Evolutionary conservation across 2,329 filamentous ascomycete genomes (phyloP).

Genomic region (Gaeumannomyces tritici): DNA sequence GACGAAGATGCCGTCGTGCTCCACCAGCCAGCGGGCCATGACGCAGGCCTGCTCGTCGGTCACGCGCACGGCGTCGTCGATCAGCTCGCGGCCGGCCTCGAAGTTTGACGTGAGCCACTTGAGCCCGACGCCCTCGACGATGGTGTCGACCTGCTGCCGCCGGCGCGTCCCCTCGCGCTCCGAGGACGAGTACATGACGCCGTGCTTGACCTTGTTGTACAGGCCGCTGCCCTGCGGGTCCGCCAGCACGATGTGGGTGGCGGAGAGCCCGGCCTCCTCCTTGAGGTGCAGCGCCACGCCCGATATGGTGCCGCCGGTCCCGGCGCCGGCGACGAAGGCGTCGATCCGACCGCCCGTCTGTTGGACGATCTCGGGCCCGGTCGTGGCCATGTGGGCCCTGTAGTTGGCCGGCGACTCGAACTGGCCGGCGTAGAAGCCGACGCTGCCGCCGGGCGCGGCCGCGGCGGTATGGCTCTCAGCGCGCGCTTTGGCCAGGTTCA

Average conservation of each 20-base stretch:
- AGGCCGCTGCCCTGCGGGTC: constrained; percentile 92
- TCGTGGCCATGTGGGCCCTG: constrained; percentile 69
- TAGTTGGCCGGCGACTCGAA: constrained; percentile 91
- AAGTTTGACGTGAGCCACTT: constrained; percentile 94
- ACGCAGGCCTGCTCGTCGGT: constrained; percentile 78
- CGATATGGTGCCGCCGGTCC: constrained; percentile 87
- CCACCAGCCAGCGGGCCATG: constrained; percentile 96
- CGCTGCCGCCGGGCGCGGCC: constrained; percentile 44
- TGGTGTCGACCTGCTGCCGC: constrained; percentile 84
- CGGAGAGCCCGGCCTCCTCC: constrained; percentile 44
- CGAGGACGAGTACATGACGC: constrained; percentile 87
- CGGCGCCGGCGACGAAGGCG: constrained; percentile 87
- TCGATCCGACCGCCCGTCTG: constrained; percentile 68
- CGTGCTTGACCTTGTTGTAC: constrained; percentile 84
- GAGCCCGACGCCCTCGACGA: constrained; percentile 93
- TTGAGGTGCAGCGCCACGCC: constrained; percentile 82
- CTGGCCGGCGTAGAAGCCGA: constrained; percentile 91
- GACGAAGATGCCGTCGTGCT: constrained; percentile 89
- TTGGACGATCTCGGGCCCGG: constrained; percentile 78
- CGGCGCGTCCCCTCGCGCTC: constrained; percentile 87
- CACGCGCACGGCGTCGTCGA: constrained; percentile 85
- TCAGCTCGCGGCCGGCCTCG: constrained; percentile 71
- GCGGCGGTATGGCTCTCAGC: constrained; percentile 63
- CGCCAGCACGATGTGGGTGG: constrained; percentile 67
- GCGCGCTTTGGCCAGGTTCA: constrained; percentile 75